Conservation (phyloP, 768 basidiomycete species). For the Russula dissimulans region DNA sequence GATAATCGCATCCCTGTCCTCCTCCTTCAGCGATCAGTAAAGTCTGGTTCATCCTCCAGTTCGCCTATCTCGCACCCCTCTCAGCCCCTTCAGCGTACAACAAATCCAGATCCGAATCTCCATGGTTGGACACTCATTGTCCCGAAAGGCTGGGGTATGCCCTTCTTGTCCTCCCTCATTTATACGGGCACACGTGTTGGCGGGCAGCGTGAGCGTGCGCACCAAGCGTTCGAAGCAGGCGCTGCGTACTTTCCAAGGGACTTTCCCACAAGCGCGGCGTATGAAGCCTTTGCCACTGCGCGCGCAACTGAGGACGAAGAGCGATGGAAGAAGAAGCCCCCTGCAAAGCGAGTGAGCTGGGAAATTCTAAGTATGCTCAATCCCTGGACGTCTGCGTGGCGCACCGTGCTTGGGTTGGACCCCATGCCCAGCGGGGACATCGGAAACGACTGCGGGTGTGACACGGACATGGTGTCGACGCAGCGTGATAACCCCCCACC, state of each 20-base stretch:
- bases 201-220: constrained; percentile 75
- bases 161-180: constrained; percentile 75
- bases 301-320: constrained; percentile 45
- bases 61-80: constrained; percentile 12
- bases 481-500: constrained; percentile 39
- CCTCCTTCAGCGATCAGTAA: constrained; percentile 71
- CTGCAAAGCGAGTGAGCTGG: constrained; percentile 77
- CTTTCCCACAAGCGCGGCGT: constrained; percentile 52
- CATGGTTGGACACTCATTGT: constrained; percentile 86
- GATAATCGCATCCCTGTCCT: constrained; percentile 82
- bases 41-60: constrained; percentile 24
- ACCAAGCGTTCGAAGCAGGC: constrained; percentile 78
- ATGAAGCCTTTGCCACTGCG: constrained; percentile 38
- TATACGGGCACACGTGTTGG: constrained; percentile 79
- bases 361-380: constrained; percentile 51
- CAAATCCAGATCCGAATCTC: constrained; percentile 27
- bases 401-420: constrained; percentile 48
- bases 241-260: constrained; percentile 72
- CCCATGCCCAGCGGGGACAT: neutral
- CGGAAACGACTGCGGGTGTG: neutral
- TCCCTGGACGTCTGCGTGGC: constrained; percentile 78
- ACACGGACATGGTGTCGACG: constrained; percentile 40
- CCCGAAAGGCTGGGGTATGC: constrained; percentile 85
- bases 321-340: constrained; percentile 73
- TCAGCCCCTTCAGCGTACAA: constrained; percentile 3